Evolutionary conservation across 768 basidiomycete genomes (phyloP).

Genomic region (Boletus bicolor): DNA sequence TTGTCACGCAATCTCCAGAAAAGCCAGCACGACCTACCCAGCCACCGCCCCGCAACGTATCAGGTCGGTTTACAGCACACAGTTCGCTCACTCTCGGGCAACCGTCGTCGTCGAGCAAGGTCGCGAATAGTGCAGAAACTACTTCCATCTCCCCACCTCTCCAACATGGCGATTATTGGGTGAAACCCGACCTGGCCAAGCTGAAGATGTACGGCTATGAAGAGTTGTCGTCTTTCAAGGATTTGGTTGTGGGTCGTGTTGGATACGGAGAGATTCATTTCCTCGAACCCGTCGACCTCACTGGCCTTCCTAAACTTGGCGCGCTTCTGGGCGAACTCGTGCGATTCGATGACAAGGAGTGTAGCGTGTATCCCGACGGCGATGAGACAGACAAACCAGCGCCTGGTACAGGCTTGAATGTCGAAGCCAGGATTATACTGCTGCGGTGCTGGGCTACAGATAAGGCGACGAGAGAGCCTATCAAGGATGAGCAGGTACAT

Average conservation of each 20-base stretch:
- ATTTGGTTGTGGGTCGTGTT: conserved; percentile 84
- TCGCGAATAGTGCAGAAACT: conserved; percentile 21
- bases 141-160: conserved; percentile 38
- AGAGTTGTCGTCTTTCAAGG: conserved; percentile 68
- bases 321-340: conserved; percentile 85
- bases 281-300: conserved; percentile 82
- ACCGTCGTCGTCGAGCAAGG: conserved; percentile 29
- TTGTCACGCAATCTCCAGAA: conserved; percentile 19
- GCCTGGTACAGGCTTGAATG: conserved; percentile 85
- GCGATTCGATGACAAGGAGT: conserved; percentile 87
- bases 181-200: conserved; percentile 71
- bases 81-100: conserved; percentile 29
- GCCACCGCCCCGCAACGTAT: conserved; percentile 37
- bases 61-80: conserved; percentile 43
- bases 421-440: conserved; percentile 73
- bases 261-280: conserved; percentile 88
- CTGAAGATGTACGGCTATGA: conserved; percentile 71
- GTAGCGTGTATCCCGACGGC: conserved; percentile 89
- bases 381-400: conserved; percentile 83
- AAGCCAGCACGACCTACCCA: conserved; percentile 25
- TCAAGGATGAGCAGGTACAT: conserved; percentile 79
- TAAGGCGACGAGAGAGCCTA: conserved; percentile 85
- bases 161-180: conserved; percentile 89
- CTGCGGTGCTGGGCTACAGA: conserved; percentile 85
- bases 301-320: conserved; percentile 73